These are phyloP conservation scores for Pyrus communis DNA, from an alignment of 306 rosid species.

Conservation along the genomic window DNA sequence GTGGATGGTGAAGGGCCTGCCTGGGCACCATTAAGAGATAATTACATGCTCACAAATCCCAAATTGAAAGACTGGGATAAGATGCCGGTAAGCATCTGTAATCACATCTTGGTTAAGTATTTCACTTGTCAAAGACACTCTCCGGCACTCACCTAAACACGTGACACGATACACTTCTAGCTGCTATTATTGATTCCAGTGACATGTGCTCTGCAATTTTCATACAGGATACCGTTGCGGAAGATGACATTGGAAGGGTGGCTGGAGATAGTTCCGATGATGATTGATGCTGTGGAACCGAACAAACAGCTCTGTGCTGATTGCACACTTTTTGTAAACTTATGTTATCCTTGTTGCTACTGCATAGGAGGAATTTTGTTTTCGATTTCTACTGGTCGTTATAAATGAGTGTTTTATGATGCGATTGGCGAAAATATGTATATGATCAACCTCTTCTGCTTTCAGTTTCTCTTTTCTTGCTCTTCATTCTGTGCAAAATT, in stretches of 20 bases:
- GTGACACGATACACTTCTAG: background rate
- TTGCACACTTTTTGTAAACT: background rate
- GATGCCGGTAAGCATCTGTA: constrained; percentile 45
- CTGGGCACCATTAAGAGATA: constrained; percentile 95
- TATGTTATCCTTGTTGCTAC: background rate
- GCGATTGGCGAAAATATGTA: background rate
- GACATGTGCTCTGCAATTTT: background rate
- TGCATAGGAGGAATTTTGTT: background rate
- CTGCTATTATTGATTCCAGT: background rate
- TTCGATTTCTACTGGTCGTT: background rate
- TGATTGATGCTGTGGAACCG: constrained; percentile 34
- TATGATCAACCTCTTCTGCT: background rate
- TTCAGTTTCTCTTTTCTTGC: background rate
- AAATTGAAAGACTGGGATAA: constrained; percentile 87
- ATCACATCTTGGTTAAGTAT: background rate
- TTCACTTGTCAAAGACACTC: background rate
- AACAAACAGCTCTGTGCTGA: constrained; percentile 2
- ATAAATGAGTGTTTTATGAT: background rate
- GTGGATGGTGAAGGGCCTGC: constrained; percentile 60
- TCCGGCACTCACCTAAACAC: no score
- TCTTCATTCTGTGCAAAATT: background rate
- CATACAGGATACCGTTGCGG: constrained; percentile 40
- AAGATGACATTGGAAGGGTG: constrained; percentile 48
- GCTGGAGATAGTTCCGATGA: constrained; percentile 65
- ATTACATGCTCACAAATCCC: constrained; percentile 78